Evolutionary conservation across 805 yeast species (phyloP).

Genomic region (Scheffersomyces coipomensis): DNA sequence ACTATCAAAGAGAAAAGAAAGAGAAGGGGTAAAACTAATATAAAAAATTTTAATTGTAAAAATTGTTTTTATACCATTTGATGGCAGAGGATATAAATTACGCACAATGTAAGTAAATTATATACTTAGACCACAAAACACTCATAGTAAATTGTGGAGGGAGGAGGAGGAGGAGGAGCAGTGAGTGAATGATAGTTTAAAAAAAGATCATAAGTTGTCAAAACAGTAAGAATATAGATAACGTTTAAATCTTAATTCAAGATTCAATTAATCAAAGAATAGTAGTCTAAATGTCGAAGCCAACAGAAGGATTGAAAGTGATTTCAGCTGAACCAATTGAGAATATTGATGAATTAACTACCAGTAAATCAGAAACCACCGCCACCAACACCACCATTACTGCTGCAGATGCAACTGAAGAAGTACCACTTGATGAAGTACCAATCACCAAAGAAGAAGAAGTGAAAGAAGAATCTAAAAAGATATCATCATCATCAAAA

Average conservation of each 20-base stretch:
- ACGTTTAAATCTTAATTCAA: too few relatives aligned
- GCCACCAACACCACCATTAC: neutral
- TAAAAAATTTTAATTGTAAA: neutral
- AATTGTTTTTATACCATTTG: too few relatives aligned
- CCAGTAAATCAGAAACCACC: neutral
- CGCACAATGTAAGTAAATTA: neutral
- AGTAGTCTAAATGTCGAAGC: constrained; percentile 18
- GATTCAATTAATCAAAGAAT: neutral
- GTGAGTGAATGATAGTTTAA: neutral
- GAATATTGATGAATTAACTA: constrained; percentile 13
- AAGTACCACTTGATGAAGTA: constrained; percentile 2
- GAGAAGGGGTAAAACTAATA: neutral
- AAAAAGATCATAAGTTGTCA: neutral
- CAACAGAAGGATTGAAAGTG: constrained; percentile 24
- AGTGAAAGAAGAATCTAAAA: neutral
- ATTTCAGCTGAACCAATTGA: constrained; percentile 35
- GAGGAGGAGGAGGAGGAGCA: neutral
- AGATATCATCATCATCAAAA: neutral
- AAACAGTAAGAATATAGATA: too few relatives aligned
- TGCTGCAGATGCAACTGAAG: constrained; percentile 2
- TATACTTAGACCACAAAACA: too few relatives aligned
- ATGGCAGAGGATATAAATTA: neutral
- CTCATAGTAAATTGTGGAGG: constrained; percentile 1
- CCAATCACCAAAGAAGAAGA: constrained; percentile 6
- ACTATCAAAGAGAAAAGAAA: constrained; percentile 21